These are phyloP conservation scores for Ceratocystis colombiana DNA, from an alignment of 2,329 filamentous ascomycete species.

Conservation along the genomic window DNA sequence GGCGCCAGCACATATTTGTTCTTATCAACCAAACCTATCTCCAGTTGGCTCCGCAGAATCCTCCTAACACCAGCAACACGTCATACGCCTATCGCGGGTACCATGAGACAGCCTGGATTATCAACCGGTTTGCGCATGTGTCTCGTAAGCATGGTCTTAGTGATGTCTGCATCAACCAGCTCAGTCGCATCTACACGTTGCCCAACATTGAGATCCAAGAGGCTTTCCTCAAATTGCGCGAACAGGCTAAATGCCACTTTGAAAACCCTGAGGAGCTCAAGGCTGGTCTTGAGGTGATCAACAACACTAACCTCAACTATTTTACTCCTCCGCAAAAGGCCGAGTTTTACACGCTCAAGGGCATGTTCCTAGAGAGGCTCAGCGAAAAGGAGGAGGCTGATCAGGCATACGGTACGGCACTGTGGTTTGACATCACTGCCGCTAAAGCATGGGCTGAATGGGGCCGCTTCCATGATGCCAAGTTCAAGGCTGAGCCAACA, in stretches of 20 bases:
- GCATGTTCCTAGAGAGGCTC: slow-evolving; percentile 96
- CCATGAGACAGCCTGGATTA: slow-evolving; percentile 99
- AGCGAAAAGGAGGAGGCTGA: slow-evolving; percentile 85
- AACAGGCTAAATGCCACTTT: slow-evolving; percentile 98
- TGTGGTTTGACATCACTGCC: slow-evolving; percentile 91
- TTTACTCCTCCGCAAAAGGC: slow-evolving; percentile 94
- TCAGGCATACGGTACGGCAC: slow-evolving; percentile 82
- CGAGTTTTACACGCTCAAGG: slow-evolving; percentile 97
- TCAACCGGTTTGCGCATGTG: slow-evolving; percentile 96
- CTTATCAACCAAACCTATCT: slow-evolving; percentile 94
- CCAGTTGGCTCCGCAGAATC: slow-evolving; percentile 63
- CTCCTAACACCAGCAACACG: slow-evolving; percentile 70
- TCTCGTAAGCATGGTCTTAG: slow-evolving; percentile 93
- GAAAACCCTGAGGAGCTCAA: slow-evolving; percentile 88
- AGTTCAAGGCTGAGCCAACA: slow-evolving; percentile 81
- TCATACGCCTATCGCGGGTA: slow-evolving; percentile 96
- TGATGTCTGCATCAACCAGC: slow-evolving; percentile 92
- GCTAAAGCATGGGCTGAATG: slow-evolving; percentile 99
- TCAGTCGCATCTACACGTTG: slow-evolving; percentile 95
- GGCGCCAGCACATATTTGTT: slow-evolving; percentile 97
- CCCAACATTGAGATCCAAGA: slow-evolving; percentile 99
- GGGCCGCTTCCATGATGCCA: slow-evolving; percentile 94
- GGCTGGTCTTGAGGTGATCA: slow-evolving; percentile 92
- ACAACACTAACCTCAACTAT: slow-evolving; percentile 98
- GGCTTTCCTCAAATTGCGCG: slow-evolving; percentile 93